Conservation (phyloP, 2,329 filamentous ascomycete species). For the Ceratocystis lukuohia region DNA sequence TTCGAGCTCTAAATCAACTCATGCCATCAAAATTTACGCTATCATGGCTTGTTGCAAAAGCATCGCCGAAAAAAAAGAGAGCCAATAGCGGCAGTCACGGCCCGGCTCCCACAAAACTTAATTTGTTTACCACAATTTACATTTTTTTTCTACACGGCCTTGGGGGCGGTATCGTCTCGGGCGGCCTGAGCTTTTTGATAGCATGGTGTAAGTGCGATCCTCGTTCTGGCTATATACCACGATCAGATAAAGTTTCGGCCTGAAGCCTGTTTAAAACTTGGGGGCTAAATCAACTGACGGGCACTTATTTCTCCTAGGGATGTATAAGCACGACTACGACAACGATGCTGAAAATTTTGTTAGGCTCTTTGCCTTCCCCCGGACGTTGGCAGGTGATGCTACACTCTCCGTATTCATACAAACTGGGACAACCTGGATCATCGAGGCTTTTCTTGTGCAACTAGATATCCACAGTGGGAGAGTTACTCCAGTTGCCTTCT, state of each 20-base stretch:
- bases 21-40: neutral
- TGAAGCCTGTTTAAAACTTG: neutral
- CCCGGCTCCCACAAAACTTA: slow-evolving; percentile 27
- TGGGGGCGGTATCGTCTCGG: slow-evolving; percentile 35
- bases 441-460: slow-evolving; percentile 36
- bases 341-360: slow-evolving; percentile 26
- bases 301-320: slow-evolving; percentile 26
- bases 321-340: slow-evolving; percentile 31
- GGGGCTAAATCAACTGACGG: neutral
- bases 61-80: neutral
- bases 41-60: neutral
- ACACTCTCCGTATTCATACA: slow-evolving; percentile 40
- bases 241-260: no score
- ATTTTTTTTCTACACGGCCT: slow-evolving; percentile 36
- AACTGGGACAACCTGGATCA: slow-evolving; percentile 38
- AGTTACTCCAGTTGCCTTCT: slow-evolving; percentile 36
- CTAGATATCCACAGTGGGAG: slow-evolving; percentile 33
- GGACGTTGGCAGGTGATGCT: slow-evolving; percentile 38
- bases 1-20: neutral
- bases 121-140: slow-evolving; percentile 32
- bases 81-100: neutral
- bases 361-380: slow-evolving; percentile 37
- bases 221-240: no score
- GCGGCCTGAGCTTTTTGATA: slow-evolving; percentile 39
- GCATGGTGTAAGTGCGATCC: slow-evolving; percentile 32